These are phyloP conservation scores for Lipomyces yamadae DNA, from an alignment of 805 yeast species.

Conservation along the genomic window DNA sequence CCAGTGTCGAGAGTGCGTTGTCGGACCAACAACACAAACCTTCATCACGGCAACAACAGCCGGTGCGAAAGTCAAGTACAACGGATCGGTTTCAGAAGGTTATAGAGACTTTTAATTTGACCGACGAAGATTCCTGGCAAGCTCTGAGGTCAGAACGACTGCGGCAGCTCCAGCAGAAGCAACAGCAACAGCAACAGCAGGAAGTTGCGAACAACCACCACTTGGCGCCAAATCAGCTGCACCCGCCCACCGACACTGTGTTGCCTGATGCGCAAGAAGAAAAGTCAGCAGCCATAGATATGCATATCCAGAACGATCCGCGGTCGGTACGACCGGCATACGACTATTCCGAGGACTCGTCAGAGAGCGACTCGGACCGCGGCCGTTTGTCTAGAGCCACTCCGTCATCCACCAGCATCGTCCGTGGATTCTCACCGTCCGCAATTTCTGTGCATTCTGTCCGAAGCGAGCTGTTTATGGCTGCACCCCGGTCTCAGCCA, in stretches of 20 bases:
- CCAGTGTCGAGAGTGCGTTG: slow-evolving; percentile 21
- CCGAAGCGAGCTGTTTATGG: slow-evolving; percentile 31
- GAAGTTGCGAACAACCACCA: too few relatives aligned
- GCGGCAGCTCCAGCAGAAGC: slow-evolving; percentile 10
- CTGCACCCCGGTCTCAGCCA: slow-evolving; percentile 14
- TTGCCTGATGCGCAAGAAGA: background rate
- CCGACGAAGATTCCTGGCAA: slow-evolving; percentile 30
- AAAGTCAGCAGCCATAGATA: background rate
- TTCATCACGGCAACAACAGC: background rate
- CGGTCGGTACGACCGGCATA: background rate
- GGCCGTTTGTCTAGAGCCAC: slow-evolving; percentile 7
- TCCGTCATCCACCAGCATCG: slow-evolving; percentile 39
- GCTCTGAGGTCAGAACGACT: slow-evolving; percentile 12
- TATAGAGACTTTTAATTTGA: slow-evolving; percentile 37
- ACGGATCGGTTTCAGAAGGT: slow-evolving; percentile 41
- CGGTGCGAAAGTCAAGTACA: slow-evolving; percentile 16
- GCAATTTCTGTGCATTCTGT: slow-evolving; percentile 45
- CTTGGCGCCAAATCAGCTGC: background rate
- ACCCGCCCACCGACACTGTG: slow-evolving; percentile 1
- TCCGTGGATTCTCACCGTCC: slow-evolving; percentile 49
- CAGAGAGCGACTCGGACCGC: slow-evolving; percentile 11
- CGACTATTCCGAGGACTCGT: background rate
- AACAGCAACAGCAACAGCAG: background rate
- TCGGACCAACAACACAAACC: slow-evolving; percentile 5
- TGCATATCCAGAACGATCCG: background rate